Evolutionary conservation across 129 eudicot species (phyloP).

Genomic region (Chrysanthemum seticuspe): DNA sequence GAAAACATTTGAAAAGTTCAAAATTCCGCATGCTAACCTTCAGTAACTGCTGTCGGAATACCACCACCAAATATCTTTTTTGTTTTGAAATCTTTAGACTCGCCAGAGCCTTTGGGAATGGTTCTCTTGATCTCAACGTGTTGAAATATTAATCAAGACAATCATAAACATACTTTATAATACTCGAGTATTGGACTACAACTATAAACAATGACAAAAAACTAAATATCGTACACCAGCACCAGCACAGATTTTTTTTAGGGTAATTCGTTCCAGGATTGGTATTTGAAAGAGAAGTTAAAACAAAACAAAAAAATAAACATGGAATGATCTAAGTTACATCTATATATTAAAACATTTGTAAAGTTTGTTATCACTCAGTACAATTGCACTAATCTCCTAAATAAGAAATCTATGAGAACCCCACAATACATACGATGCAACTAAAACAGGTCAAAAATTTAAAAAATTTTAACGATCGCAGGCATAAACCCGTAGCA

Average conservation of each 20-base stretch:
- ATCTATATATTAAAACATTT: too few relatives aligned
- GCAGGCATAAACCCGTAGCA: too few relatives aligned
- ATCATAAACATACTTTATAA: background rate
- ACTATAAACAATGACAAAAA: background rate
- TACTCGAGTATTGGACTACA: background rate
- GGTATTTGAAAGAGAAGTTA: background rate
- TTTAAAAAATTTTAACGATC: too few relatives aligned
- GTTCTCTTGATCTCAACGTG: constrained; percentile 98
- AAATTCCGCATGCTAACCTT: constrained; percentile 46
- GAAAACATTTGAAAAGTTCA: background rate
- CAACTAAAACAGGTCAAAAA: too few relatives aligned
- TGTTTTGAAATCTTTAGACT: constrained; percentile 81
- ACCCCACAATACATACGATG: too few relatives aligned
- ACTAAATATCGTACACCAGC: background rate
- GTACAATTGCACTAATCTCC: too few relatives aligned
- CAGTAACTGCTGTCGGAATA: constrained; percentile 71
- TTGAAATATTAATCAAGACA: background rate
- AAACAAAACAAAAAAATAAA: background rate
- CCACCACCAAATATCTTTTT: constrained; percentile 96
- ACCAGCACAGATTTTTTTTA: too few relatives aligned
- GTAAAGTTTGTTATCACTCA: too few relatives aligned
- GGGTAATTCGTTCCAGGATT: background rate
- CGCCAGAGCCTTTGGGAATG: constrained; percentile 88
- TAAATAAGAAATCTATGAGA: too few relatives aligned
- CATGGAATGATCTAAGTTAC: background rate